Conservation (phyloP, 2,329 filamentous ascomycete genomes). For the Pseudogymnoascus sp. region DNA sequence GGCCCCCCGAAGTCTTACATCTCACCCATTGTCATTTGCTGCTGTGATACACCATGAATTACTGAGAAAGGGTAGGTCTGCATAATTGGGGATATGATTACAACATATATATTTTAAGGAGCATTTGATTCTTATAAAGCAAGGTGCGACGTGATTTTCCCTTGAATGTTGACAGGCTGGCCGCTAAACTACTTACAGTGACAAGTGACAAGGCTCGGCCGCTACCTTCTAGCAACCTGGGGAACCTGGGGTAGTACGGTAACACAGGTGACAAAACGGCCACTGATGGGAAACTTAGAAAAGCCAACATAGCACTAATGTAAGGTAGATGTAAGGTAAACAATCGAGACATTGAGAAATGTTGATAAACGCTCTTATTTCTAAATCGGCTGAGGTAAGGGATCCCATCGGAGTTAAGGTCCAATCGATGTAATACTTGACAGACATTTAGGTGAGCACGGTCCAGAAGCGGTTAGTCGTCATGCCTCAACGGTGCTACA, state of each 20-base stretch:
- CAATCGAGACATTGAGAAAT: not conserved
- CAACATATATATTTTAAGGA: not conserved
- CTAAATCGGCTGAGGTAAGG: not conserved
- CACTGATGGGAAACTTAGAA: not conserved
- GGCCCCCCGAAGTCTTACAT: not conserved
- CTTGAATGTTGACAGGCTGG: not conserved
- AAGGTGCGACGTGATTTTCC: not conserved
- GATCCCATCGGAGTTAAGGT: not conserved
- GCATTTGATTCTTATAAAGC: not conserved
- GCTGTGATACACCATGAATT: not conserved
- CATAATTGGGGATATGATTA: not conserved
- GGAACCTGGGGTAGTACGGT: not conserved
- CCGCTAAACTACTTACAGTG: conserved; percentile 9
- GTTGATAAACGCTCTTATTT: not conserved
- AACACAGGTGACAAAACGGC: not conserved
- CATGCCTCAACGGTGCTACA: not conserved
- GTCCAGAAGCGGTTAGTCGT: not conserved
- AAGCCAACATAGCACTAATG: not conserved
- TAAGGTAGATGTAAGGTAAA: not conserved
- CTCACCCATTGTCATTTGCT: not conserved
- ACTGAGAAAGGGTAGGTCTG: too few species aligned
- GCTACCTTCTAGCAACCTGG: conserved; percentile 6
- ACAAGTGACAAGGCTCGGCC: conserved; percentile 4
- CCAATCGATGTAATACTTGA: not conserved
- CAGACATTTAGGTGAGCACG: not conserved